These are phyloP conservation scores for Casuarina cunninghamiana DNA, from an alignment of 306 rosid species.

Conservation along the genomic window DNA sequence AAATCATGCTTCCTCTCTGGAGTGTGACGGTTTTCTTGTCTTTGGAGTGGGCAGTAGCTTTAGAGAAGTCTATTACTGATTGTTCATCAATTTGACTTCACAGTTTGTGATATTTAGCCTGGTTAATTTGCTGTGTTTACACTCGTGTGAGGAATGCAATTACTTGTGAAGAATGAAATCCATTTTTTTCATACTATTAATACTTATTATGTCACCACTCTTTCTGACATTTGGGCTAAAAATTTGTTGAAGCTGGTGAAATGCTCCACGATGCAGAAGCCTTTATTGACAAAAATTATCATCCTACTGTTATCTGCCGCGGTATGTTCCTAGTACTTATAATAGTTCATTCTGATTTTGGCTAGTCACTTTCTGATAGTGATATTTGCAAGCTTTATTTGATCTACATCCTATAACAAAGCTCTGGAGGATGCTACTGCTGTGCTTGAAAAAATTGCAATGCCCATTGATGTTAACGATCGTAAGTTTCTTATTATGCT, in stretches of 20 bases:
- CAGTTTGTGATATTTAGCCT: not conserved
- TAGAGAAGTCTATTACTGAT: not conserved
- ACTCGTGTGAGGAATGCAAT: not conserved
- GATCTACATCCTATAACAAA: constrained; percentile 75
- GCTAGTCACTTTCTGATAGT: constrained; percentile 1
- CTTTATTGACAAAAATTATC: constrained; percentile 82
- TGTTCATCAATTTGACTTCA: not conserved
- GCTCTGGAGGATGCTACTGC: constrained; percentile 96
- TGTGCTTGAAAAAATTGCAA: constrained; percentile 87
- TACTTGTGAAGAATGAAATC: not conserved
- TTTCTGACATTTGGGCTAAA: constrained; percentile 18
- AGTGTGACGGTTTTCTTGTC: not conserved
- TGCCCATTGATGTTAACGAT: constrained; percentile 77
- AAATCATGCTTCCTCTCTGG: no score
- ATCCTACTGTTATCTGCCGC: constrained; percentile 96
- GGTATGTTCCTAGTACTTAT: constrained; percentile 42
- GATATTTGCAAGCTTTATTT: constrained; percentile 20
- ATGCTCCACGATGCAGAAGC: constrained; percentile 98
- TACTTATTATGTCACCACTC: not conserved
- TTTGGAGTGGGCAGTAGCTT: not conserved
- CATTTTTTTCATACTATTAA: not conserved
- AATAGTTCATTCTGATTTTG: constrained; percentile 8
- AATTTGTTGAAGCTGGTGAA: constrained; percentile 78
- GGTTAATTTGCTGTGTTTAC: not conserved
- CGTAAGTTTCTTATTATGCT: constrained; percentile 55